Evolutionary conservation across 768 basidiomycete genomes (phyloP).

Genomic region (Amanita fuliginea): DNA sequence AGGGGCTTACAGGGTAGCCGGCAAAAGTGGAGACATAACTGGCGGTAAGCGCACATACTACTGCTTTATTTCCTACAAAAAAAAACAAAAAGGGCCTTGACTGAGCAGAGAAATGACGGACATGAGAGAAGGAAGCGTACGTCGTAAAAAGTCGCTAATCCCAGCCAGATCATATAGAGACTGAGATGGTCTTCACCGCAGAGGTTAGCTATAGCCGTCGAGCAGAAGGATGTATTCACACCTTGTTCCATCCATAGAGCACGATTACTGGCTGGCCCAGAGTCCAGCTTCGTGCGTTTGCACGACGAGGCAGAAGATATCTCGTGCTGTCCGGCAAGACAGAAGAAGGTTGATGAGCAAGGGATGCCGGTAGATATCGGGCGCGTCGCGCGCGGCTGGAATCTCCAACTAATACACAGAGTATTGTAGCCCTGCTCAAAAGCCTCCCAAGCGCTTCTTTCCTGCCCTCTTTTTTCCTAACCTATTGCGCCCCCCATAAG

Average conservation of each 20-base stretch:
- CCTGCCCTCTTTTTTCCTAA: constrained; percentile 39
- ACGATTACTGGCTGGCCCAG: constrained; percentile 48
- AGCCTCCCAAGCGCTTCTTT: constrained; percentile 70
- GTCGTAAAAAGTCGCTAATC: constrained; percentile 56
- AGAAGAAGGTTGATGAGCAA: constrained; percentile 6
- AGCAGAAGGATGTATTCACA: constrained; percentile 11
- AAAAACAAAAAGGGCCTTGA: neutral
- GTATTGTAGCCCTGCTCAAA: constrained; percentile 23
- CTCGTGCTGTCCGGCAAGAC: constrained; percentile 9
- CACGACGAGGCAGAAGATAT: constrained; percentile 29
- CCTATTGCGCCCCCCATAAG: constrained; percentile 50
- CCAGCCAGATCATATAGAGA: constrained; percentile 52
- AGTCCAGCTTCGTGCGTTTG: constrained; percentile 66
- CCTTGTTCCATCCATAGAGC: constrained; percentile 78
- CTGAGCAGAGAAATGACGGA: constrained; percentile 8
- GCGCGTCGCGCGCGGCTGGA: neutral
- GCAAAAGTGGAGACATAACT: constrained; percentile 89
- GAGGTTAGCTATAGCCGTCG: neutral
- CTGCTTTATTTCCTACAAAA: constrained; percentile 66
- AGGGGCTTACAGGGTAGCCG: constrained; percentile 62
- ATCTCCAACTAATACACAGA: neutral
- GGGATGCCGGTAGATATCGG: constrained; percentile 5
- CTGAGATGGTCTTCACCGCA: constrained; percentile 36
- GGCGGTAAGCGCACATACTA: constrained; percentile 83
- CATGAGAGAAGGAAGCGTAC: constrained; percentile 26